These are phyloP conservation scores for Talaromyces thailandensis DNA, from an alignment of 495 filamentous ascomycete species.

Conservation along the genomic window DNA sequence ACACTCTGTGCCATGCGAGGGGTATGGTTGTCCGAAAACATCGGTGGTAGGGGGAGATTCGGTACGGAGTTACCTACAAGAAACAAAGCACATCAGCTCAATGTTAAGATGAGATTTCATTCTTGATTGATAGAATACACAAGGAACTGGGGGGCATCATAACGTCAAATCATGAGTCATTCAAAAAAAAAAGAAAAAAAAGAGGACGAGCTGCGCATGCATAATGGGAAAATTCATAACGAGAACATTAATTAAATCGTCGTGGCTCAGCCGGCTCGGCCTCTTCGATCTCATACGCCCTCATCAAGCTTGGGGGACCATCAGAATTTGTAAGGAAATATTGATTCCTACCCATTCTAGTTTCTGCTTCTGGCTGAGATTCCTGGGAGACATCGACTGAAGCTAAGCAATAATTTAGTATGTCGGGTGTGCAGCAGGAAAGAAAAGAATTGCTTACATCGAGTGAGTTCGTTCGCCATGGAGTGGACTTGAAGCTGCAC, in stretches of 20 bases:
- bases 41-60: background rate
- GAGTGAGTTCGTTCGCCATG: slow-evolving; percentile 29
- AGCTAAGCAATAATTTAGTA: background rate
- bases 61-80: slow-evolving; percentile 7
- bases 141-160: slow-evolving; percentile 13
- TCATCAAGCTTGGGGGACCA: slow-evolving; percentile 1
- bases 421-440: background rate
- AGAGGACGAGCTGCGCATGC: background rate
- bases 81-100: slow-evolving; percentile 4
- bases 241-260: background rate
- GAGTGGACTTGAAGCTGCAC: slow-evolving; percentile 32
- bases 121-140: background rate
- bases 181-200: background rate
- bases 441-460: slow-evolving; percentile 13
- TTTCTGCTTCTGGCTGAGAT: background rate
- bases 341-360: slow-evolving; percentile 6
- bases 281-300: slow-evolving; percentile 4
- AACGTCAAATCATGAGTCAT: background rate
- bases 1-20: slow-evolving; percentile 8
- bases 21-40: background rate
- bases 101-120: slow-evolving; percentile 10
- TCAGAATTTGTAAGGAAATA: slow-evolving; percentile 3
- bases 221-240: too few relatives aligned
- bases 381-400: background rate
- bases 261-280: background rate